phyloP scores from a whole-genome alignment of 2,329 filamentous ascomycete species.

The Hawksworthiomyces lignivorus region DNA sequence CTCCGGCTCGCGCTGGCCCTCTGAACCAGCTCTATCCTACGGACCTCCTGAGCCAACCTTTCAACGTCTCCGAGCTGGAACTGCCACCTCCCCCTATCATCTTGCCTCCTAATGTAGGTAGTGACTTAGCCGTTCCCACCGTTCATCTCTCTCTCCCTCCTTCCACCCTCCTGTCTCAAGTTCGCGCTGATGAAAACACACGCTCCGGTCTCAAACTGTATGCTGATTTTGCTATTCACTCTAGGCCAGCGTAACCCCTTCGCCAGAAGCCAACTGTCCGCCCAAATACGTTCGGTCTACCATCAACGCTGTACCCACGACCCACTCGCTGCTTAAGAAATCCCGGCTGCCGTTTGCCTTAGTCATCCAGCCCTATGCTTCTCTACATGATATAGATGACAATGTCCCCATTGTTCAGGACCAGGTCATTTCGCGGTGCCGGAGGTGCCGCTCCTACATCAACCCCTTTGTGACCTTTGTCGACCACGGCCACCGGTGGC shows the following conservation, averaged over 20 bases:
- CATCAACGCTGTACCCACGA: slow-evolving; percentile 87
- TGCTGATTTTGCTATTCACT: slow-evolving; percentile 9
- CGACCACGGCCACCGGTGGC: slow-evolving; percentile 95
- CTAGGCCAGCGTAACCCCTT: slow-evolving; percentile 83
- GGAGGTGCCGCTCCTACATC: slow-evolving; percentile 93
- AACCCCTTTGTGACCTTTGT: slow-evolving; percentile 96
- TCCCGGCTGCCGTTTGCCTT: slow-evolving; percentile 92
- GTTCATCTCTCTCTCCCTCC: too few relatives aligned
- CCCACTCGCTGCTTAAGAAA: slow-evolving; percentile 88
- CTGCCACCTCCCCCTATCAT: slow-evolving; percentile 85
- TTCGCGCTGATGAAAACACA: too few relatives aligned
- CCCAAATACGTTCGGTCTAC: slow-evolving; percentile 94
- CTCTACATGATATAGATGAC: slow-evolving; percentile 89
- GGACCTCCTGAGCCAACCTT: slow-evolving; percentile 84
- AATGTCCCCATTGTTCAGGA: slow-evolving; percentile 87
- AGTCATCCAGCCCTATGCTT: slow-evolving; percentile 90
- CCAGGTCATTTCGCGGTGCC: slow-evolving; percentile 93
- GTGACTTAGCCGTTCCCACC: too few relatives aligned
- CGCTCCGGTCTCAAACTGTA: too few relatives aligned
- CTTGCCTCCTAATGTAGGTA: slow-evolving; percentile 80
- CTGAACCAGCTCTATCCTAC: slow-evolving; percentile 89
- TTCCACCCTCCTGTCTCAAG: too few relatives aligned
- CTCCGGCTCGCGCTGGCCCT: slow-evolving; percentile 38
- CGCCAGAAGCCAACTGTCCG: slow-evolving; percentile 82
- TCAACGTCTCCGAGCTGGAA: slow-evolving; percentile 89